Evolutionary conservation across 2,329 filamentous ascomycete genomes (phyloP).

Genomic region (Trichoderma cornu-damae): DNA sequence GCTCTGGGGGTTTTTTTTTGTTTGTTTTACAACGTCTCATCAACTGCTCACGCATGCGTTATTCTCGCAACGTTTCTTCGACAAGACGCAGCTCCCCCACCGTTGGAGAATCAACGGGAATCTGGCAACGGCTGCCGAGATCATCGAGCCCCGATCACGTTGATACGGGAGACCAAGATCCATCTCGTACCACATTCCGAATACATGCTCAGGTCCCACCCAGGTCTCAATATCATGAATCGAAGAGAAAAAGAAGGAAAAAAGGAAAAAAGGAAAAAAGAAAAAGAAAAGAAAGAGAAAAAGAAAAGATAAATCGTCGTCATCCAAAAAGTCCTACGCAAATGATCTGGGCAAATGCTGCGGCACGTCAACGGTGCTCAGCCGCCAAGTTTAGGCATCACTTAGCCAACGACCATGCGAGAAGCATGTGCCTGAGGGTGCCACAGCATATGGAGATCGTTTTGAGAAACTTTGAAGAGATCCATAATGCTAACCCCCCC

Average conservation of each 20-base stretch:
- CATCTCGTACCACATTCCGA: background rate
- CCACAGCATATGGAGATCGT: background rate
- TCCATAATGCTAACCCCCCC: background rate
- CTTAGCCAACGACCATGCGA: background rate
- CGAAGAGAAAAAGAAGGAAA: too few relatives aligned
- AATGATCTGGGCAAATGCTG: background rate
- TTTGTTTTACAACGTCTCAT: background rate
- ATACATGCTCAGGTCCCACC: background rate
- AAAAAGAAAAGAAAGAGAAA: too few relatives aligned
- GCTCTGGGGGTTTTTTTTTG: too few relatives aligned
- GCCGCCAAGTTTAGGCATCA: background rate
- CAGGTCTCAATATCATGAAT: too few relatives aligned
- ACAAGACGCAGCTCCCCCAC: background rate
- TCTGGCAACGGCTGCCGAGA: background rate
- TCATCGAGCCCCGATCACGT: background rate
- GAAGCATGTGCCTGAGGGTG: conserved; percentile 5
- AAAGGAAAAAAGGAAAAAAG: too few relatives aligned
- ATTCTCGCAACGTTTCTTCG: background rate
- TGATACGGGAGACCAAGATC: background rate
- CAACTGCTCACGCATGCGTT: background rate
- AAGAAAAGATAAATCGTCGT: background rate
- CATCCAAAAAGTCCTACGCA: background rate
- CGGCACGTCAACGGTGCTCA: background rate
- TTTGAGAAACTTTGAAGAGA: background rate
- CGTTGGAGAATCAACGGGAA: background rate